phyloP scores from a whole-genome alignment of 2,329 filamentous ascomycete genomes.

The Colletotrichum sidae region DNA sequence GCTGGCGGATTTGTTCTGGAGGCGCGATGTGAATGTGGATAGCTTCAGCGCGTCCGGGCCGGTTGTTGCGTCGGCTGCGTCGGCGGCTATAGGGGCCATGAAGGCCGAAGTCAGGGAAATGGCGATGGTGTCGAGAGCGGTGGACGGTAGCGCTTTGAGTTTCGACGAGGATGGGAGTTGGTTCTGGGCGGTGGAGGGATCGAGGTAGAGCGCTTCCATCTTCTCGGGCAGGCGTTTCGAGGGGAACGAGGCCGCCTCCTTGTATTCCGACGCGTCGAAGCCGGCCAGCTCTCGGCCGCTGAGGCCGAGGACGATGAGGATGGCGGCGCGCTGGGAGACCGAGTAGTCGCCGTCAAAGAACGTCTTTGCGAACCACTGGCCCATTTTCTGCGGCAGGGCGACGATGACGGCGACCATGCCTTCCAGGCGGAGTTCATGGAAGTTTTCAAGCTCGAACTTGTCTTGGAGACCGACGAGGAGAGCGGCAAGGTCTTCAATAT shows the following conservation, averaged over 20 bases:
- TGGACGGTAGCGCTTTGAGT: slow-evolving; percentile 64
- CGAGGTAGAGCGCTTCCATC: slow-evolving; percentile 77
- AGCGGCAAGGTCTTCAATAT: slow-evolving; percentile 83
- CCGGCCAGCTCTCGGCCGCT: slow-evolving; percentile 88
- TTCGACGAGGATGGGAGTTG: slow-evolving; percentile 43
- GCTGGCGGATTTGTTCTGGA: slow-evolving; percentile 54
- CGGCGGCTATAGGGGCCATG: slow-evolving; percentile 83
- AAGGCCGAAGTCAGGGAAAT: slow-evolving; percentile 76
- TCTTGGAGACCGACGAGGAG: slow-evolving; percentile 85
- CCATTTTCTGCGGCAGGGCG: slow-evolving; percentile 81
- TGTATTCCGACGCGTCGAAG: slow-evolving; percentile 69
- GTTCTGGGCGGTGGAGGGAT: slow-evolving; percentile 40
- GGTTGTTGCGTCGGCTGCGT: slow-evolving; percentile 81
- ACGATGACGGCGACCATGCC: slow-evolving; percentile 85
- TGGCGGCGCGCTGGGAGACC: slow-evolving; percentile 81
- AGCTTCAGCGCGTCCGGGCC: slow-evolving; percentile 90
- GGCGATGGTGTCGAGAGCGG: slow-evolving; percentile 76
- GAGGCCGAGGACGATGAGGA: slow-evolving; percentile 86
- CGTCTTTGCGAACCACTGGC: slow-evolving; percentile 83
- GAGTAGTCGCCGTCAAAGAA: slow-evolving; percentile 96
- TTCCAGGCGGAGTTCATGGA: slow-evolving; percentile 80
- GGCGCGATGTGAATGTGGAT: slow-evolving; percentile 85
- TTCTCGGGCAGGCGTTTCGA: slow-evolving; percentile 82
- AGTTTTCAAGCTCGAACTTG: slow-evolving; percentile 83
- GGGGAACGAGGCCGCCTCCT: slow-evolving; percentile 72